Evolutionary conservation across 2,329 filamentous ascomycete genomes (phyloP), one percentile per base, ranked within the genome.

Genomic region (Paraphoma chrysanthemicola): DNA sequence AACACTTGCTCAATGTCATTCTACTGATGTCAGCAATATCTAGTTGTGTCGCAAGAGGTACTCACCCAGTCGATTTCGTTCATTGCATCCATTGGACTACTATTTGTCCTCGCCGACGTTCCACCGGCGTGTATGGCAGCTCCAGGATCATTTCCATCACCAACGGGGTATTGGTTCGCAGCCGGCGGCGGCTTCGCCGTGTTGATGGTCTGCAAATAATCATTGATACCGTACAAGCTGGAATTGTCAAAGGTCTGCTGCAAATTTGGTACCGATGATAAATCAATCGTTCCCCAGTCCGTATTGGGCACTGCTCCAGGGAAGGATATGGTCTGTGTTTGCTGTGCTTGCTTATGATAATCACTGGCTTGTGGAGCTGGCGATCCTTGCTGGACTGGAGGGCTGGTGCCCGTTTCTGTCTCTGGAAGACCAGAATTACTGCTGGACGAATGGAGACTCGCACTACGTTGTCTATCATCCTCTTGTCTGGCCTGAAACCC

Each of bases 11-110:
- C 79, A 70, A 79, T 81, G 66, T 82, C 80, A 49, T 77, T 79
- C 80, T 82, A 11, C n/a, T 14, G 4, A 17, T 31, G 23, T 66
- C 29, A 67, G 54, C 36, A 30, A 38, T 16, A 33, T 43, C 14
- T 36, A 36, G 9, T 6, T 14, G 33, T 14, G 33, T 10, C 7
- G 3, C 14, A 36, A 10, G 14, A 10, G 14, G 14, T 45, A 80
- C 85, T 78, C 75, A 89, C 87, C 88, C 87, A 90, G 63, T 90
- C 87, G 60, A 90, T 85, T 53, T 86, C 85, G 41, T 86, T 70
- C 48, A 70, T 62, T 14, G 56, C 59, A 48, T 68, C 64, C 60
- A 70, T 60, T 0, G 64, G 65, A 57, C 67, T 74, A 9, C 53
- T 59, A 3, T 55, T 54, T 9, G 58, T 46, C 7, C 54, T 51